A percentile compares a stretch with the other conserved stretches of the same genome.
These are phyloP conservation scores for Ehretia macrophylla DNA, from an alignment of 257 asterid species.

Conservation along the genomic window DNA sequence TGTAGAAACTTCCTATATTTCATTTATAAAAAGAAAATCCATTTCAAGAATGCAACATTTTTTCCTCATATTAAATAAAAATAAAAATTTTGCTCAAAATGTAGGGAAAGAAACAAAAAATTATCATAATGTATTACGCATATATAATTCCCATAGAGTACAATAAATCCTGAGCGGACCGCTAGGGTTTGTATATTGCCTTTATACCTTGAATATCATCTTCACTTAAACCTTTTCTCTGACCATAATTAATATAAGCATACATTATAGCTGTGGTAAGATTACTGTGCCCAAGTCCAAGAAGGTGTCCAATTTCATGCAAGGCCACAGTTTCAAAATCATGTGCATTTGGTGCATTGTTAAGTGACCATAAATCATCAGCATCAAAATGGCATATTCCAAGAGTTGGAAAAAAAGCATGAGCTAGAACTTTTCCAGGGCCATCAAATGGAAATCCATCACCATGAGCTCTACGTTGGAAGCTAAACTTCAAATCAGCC, in stretches of 20 bases:
- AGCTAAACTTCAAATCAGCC: constrained; percentile 2
- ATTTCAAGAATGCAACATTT: too few relatives aligned
- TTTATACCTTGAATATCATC: constrained; percentile 7
- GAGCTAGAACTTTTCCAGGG: constrained; percentile 6
- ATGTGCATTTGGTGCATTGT: not conserved
- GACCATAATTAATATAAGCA: not conserved
- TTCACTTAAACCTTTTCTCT: not conserved
- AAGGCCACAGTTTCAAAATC: constrained; percentile 10
- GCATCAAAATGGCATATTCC: constrained; percentile 9
- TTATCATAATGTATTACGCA: too few relatives aligned
- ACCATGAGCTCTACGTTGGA: constrained; percentile 6
- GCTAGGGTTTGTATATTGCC: not conserved
- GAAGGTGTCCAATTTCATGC: constrained; percentile 17
- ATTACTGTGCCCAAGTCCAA: constrained; percentile 10
- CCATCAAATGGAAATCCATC: constrained; percentile 10
- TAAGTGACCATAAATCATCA: not conserved
- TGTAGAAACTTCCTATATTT: too few relatives aligned
- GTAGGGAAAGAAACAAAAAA: too few relatives aligned
- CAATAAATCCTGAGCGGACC: too few relatives aligned
- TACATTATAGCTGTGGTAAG: constrained; percentile 5
- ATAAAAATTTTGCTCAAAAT: too few relatives aligned
- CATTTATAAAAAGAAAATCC: too few relatives aligned
- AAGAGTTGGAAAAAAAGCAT: not conserved
- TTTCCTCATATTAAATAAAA: too few relatives aligned
- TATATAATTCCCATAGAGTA: too few relatives aligned